These are phyloP conservation scores for Jaapia argillacea DNA, from an alignment of 768 basidiomycete species.

Conservation along the genomic window DNA sequence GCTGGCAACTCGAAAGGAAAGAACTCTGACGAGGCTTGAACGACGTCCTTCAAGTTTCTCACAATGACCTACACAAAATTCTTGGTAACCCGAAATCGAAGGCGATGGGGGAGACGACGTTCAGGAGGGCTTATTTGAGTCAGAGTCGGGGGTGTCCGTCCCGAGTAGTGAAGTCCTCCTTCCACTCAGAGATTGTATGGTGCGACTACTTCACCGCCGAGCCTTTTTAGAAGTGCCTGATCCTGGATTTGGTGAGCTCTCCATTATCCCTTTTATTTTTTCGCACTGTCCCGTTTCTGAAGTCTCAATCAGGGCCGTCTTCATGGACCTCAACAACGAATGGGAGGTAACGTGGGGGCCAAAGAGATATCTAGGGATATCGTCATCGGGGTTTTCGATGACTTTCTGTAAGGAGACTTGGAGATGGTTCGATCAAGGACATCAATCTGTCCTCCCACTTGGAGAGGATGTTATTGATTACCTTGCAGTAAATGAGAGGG, in stretches of 20 bases:
- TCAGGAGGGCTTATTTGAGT: constrained; percentile 67
- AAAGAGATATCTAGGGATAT: constrained; percentile 76
- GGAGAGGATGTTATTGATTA: constrained; percentile 72
- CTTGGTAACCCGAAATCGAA: constrained; percentile 50
- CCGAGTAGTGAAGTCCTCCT: constrained; percentile 47
- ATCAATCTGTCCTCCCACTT: constrained; percentile 65
- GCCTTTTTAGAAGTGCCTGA: constrained; percentile 47
- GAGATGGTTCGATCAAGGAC: constrained; percentile 74
- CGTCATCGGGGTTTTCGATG: constrained; percentile 63
- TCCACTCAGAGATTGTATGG: constrained; percentile 63
- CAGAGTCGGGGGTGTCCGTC: constrained; percentile 76
- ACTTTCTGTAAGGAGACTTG: constrained; percentile 82
- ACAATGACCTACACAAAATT: constrained; percentile 63
- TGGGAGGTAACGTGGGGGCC: too few relatives aligned
- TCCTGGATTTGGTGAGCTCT: constrained; percentile 51
- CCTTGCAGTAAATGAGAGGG: constrained; percentile 62
- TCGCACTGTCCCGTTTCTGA: too few relatives aligned
- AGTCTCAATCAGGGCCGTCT: too few relatives aligned
- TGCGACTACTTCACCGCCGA: constrained; percentile 36
- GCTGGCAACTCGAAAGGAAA: constrained; percentile 8
- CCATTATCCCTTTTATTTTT: too few relatives aligned
- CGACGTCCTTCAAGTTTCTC: constrained; percentile 46
- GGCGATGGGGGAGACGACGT: constrained; percentile 45
- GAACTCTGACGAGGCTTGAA: too few relatives aligned
- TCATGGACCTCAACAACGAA: too few relatives aligned